Percentiles rank a stretch among this genome's conserved stretches.
These are phyloP conservation scores for Gamsiella multidivaricata DNA, from an alignment of 192 early-diverging fungal genomes.

Conservation along the genomic window DNA sequence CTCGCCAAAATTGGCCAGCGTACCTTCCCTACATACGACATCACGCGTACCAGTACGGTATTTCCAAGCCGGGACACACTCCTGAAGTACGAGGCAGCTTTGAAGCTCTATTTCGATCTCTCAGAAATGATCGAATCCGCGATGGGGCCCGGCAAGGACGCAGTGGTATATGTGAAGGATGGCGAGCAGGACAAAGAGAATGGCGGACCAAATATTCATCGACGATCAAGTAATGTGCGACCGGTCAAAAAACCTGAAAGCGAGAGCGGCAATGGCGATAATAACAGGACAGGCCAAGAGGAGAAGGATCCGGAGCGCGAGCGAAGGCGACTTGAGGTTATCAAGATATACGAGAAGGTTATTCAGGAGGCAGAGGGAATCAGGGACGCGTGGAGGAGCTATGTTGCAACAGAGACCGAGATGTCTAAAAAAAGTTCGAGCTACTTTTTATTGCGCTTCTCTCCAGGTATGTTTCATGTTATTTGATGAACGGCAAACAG, in stretches of 20 bases:
- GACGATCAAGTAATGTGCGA: not conserved
- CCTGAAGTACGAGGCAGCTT: constrained; percentile 58
- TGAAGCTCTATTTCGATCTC: constrained; percentile 42
- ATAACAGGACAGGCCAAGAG: not conserved
- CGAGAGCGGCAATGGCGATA: not conserved
- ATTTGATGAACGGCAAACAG: not conserved
- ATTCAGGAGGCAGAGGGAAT: constrained; percentile 43
- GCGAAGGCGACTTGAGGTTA: constrained; percentile 34
- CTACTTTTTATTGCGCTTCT: constrained; percentile 41
- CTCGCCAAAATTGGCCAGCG: constrained; percentile 54
- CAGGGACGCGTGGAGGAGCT: constrained; percentile 29
- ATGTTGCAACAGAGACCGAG: constrained; percentile 27
- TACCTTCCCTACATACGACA: constrained; percentile 54
- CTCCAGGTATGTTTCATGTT: constrained; percentile 22
- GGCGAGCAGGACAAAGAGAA: not conserved
- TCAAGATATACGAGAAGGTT: constrained; percentile 43
- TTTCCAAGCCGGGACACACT: constrained; percentile 47
- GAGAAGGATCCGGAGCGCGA: constrained; percentile 26
- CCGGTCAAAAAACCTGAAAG: not conserved
- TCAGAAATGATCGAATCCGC: constrained; percentile 38
- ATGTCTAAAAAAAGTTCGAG: constrained; percentile 24
- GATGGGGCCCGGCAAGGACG: constrained; percentile 16
- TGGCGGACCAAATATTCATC: not conserved
- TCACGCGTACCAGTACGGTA: constrained; percentile 43
- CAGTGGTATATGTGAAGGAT: constrained; percentile 34